phyloP scores from a whole-genome alignment of 1,139 yeast species.

The Yamadazyma mexicana region DNA sequence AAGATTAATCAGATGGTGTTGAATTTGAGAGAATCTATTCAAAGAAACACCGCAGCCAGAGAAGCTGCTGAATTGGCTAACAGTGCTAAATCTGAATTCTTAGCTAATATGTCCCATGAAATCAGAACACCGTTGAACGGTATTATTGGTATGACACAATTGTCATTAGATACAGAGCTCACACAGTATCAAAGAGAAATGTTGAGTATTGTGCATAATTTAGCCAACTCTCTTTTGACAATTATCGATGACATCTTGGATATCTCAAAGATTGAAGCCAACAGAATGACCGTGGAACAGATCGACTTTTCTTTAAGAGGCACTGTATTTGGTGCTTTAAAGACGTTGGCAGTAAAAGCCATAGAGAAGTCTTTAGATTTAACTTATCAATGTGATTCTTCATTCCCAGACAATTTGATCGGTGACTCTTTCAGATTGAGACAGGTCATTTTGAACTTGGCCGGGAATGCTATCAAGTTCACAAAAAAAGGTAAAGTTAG shows the following conservation, averaged over 20 bases:
- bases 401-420: constrained; percentile 81
- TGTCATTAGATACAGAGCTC: constrained; percentile 80
- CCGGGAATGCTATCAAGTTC: constrained; percentile 86
- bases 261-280: constrained; percentile 90
- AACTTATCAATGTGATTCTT: constrained; percentile 78
- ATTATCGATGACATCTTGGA: constrained; percentile 87
- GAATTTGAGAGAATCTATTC: constrained; percentile 82
- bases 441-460: constrained; percentile 79
- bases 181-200: constrained; percentile 89
- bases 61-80: constrained; percentile 92
- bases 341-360: constrained; percentile 84
- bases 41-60: constrained; percentile 88
- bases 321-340: constrained; percentile 84
- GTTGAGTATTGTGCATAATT: constrained; percentile 82
- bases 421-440: constrained; percentile 86
- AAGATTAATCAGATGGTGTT: constrained; percentile 91
- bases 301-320: constrained; percentile 83
- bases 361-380: constrained; percentile 80
- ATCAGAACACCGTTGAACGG: constrained; percentile 92
- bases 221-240: constrained; percentile 80
- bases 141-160: constrained; percentile 89
- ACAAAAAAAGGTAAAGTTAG: constrained; percentile 79
- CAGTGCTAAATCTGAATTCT: constrained; percentile 85
- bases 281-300: constrained; percentile 88
- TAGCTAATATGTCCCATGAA: constrained; percentile 91